A percentile compares a stretch with the other conserved stretches of the same genome.
Evolutionary conservation across 2,329 filamentous ascomycete species (phyloP).

Genomic region (Mollisiaceae sp.): DNA sequence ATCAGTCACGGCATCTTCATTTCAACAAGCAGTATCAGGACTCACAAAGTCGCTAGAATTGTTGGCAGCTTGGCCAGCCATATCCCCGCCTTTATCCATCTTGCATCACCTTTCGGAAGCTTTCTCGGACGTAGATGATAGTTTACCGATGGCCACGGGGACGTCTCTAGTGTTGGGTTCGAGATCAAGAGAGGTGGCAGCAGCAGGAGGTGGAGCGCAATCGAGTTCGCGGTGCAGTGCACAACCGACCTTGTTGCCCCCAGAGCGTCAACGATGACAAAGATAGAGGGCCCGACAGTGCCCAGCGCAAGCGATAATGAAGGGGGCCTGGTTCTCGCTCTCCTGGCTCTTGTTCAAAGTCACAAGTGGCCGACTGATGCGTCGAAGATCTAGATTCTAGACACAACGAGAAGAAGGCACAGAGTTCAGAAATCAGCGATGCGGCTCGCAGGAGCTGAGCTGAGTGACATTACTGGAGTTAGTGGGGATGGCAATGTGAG

Average conservation of each 20-base stretch:
- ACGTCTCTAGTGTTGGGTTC: neutral
- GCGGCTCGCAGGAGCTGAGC: slow-evolving; percentile 18
- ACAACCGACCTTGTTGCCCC: neutral
- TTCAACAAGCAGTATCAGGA: slow-evolving; percentile 40
- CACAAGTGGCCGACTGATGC: neutral
- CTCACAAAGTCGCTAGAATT: slow-evolving; percentile 96
- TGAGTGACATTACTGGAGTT: slow-evolving; percentile 7
- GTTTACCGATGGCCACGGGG: neutral
- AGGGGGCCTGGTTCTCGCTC: no score
- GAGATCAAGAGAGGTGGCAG: neutral
- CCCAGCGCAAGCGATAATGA: neutral
- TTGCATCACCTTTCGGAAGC: slow-evolving; percentile 5
- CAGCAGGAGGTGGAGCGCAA: neutral
- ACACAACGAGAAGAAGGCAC: slow-evolving; percentile 23
- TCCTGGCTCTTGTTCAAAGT: neutral
- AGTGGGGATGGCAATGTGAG: neutral
- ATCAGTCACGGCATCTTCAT: slow-evolving; percentile 10
- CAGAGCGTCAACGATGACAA: neutral
- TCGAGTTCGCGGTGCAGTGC: slow-evolving; percentile 3
- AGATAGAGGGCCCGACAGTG: neutral
- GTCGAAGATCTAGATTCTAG: slow-evolving; percentile 27
- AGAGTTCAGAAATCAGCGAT: slow-evolving; percentile 13
- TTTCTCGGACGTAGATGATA: neutral
- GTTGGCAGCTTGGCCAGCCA: slow-evolving; percentile 55
- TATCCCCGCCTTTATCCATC: slow-evolving; percentile 43